Base-by-base conservation (phyloP, 2,329 filamentous ascomycete genomes). In the Scortechinia acanthostroma region DNA sequence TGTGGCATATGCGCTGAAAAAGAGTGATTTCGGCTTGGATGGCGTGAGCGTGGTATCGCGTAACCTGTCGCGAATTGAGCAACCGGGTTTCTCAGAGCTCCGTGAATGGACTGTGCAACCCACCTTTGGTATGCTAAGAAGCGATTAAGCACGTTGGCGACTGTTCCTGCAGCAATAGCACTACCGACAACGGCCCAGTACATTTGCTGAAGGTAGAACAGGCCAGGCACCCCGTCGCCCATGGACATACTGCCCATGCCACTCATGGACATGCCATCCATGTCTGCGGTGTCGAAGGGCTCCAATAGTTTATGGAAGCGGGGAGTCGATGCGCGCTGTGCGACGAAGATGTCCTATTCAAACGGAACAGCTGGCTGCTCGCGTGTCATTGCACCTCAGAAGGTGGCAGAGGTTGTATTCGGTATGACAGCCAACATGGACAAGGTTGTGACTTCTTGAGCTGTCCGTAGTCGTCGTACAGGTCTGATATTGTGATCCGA, bases 1-100 rank as follows among this genome's bases (percentile, higher is more conserved):
- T 1, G 76, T 77, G 21, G 76, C 77, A 52, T 71, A 71, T 21
- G 56, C 51, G 10, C 59, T 58, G 48, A 70, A 63, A 45, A 77
- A 56, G 20, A 69, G 10, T 30, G 25, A 30, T 30, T 30, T 30
- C 10, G 25, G 25, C n/a, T 30, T 30, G n/a, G 25, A 10, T 10
- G 25, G 25, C 10, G 25, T 30, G n/a, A 10, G n/a, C 10, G 25
- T 30, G 10, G 25, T 10, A 30, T 30, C 25, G 10, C 25, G 25
- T n/a, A 30, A 30, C n/a, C 25, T 30, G 25, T 30, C 10, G 25
- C n/a, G n/a, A n/a, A n/a, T n/a, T n/a, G n/a, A n/a, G n/a, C n/a
- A n/a, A n/a, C n/a, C n/a, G n/a, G 10, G 25, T 30, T 30, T 10
- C 10, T n/a, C 25, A 30, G 25, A 10, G 25, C n/a, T 10, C 25